Percentiles rank a stretch among this genome's conserved stretches.
These are phyloP conservation scores for Cystofilobasidium bisporidii DNA, from an alignment of 768 basidiomycete species.

Conservation along the genomic window DNA sequence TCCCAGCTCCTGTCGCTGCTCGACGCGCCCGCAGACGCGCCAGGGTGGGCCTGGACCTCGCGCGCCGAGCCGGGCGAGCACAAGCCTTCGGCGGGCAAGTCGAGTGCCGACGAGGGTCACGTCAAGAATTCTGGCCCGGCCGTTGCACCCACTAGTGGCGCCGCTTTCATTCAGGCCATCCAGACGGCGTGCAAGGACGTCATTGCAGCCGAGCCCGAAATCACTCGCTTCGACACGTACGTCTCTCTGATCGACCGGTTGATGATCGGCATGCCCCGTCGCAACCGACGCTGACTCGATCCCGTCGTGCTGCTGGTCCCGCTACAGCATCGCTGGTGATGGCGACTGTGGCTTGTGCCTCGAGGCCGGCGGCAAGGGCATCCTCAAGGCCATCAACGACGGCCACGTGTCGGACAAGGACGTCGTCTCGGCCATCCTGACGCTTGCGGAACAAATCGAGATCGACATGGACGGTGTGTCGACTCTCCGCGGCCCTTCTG, in stretches of 20 bases:
- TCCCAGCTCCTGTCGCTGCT: constrained; percentile 39
- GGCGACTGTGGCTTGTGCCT: constrained; percentile 43
- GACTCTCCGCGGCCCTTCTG: not conserved
- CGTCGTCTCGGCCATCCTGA: constrained; percentile 30
- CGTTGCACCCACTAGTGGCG: not conserved
- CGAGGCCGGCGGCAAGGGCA: constrained; percentile 50
- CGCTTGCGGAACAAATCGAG: constrained; percentile 31
- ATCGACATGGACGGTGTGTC: constrained; percentile 48
- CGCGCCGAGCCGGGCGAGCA: constrained; percentile 29
- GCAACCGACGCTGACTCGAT: no score
- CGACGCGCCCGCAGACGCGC: constrained; percentile 46
- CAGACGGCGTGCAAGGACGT: constrained; percentile 56
- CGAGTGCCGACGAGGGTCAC: constrained; percentile 26
- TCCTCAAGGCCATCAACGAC: constrained; percentile 25
- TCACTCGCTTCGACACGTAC: constrained; percentile 71
- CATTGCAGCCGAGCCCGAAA: constrained; percentile 71
- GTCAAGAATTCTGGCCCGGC: not conserved
- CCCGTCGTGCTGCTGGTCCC: no score
- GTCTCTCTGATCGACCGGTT: no score
- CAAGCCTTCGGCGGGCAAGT: constrained; percentile 10
- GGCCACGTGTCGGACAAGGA: constrained; percentile 24
- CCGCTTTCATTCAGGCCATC: constrained; percentile 49
- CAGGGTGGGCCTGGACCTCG: constrained; percentile 79
- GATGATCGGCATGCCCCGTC: no score
- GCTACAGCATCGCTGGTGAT: constrained; percentile 10